Conservation (phyloP, 768 basidiomycete species). For the Leccinum sublutescens region DNA sequence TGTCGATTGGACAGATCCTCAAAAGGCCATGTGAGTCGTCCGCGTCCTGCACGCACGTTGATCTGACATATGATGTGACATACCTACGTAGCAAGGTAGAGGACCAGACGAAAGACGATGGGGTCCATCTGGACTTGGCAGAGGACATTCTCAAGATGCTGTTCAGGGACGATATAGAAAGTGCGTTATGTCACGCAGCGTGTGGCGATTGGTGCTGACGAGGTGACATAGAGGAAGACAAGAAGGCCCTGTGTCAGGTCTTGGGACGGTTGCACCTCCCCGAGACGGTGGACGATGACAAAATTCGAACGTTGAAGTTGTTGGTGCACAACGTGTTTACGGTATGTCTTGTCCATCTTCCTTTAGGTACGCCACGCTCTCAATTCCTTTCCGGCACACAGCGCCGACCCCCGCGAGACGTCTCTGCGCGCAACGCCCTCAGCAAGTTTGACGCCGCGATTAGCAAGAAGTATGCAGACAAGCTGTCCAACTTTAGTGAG, state of each 20-base stretch:
- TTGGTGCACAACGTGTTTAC: conserved; percentile 46
- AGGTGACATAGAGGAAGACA: conserved; percentile 48
- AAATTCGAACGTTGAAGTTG: conserved; percentile 59
- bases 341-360: conserved; percentile 1
- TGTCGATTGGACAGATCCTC: conserved; percentile 86
- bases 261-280: conserved; percentile 67
- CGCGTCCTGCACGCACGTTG: background rate
- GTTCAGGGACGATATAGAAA: conserved; percentile 48
- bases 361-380: background rate
- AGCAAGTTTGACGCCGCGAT: conserved; percentile 65
- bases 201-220: background rate
- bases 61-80: background rate
- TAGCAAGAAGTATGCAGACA: conserved; percentile 67
- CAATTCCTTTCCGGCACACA: conserved; percentile 18
- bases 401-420: conserved; percentile 61
- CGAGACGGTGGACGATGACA: conserved; percentile 65
- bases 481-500: conserved; percentile 69
- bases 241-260: conserved; percentile 62
- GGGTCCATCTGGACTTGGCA: conserved; percentile 57
- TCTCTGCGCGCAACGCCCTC: conserved; percentile 64
- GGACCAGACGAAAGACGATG: conserved; percentile 38
- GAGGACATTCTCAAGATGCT: conserved; percentile 47
- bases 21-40: conserved; percentile 58
- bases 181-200: conserved; percentile 38
- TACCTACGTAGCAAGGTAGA: conserved; percentile 37